A percentile compares a stretch with the other conserved stretches of the same genome.
Conservation (phyloP, 2,329 filamentous ascomycete genomes). For the Exophiala lecanii-corni region DNA sequence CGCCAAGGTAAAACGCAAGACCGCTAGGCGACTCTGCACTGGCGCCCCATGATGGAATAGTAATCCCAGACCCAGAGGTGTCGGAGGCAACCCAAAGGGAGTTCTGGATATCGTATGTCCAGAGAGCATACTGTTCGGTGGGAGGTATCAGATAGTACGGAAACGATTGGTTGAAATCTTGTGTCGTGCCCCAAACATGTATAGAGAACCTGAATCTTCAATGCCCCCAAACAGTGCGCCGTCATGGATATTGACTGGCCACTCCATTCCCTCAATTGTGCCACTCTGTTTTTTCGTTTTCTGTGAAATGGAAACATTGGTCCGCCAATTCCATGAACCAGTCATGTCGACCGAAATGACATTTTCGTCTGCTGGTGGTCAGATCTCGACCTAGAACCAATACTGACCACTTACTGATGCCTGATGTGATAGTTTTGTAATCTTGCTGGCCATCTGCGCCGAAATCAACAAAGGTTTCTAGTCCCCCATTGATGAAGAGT, state of each 20-base stretch:
- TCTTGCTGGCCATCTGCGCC: slow-evolving; percentile 18
- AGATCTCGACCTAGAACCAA: background rate
- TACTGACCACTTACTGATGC: slow-evolving; percentile 27
- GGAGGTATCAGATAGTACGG: slow-evolving; percentile 28
- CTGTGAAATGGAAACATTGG: slow-evolving; percentile 14
- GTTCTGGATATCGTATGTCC: slow-evolving; percentile 29
- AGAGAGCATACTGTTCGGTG: slow-evolving; percentile 29
- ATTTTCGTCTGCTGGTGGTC: slow-evolving; percentile 24
- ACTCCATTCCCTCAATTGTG: slow-evolving; percentile 28
- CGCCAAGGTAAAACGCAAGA: slow-evolving; percentile 39
- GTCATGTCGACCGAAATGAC: slow-evolving; percentile 29
- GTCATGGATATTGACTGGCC: slow-evolving; percentile 26
- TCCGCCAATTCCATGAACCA: slow-evolving; percentile 14
- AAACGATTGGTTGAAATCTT: slow-evolving; percentile 29
- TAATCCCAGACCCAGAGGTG: slow-evolving; percentile 21
- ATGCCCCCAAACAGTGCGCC: slow-evolving; percentile 30
- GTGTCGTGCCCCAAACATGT: slow-evolving; percentile 33
- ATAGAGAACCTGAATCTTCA: slow-evolving; percentile 26
- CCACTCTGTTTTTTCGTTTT: slow-evolving; percentile 3
- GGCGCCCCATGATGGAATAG: slow-evolving; percentile 35
- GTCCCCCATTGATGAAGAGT: slow-evolving; percentile 31
- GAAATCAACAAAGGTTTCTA: slow-evolving; percentile 28
- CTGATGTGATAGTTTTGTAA: slow-evolving; percentile 23
- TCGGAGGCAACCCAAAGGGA: slow-evolving; percentile 29
- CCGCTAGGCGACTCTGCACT: slow-evolving; percentile 36